Evolutionary conservation across 1,284 basidiomycete genomes (phyloP), one percentile per base, ranked within the genome.

Genomic region (Heterobasidion occidentale): DNA sequence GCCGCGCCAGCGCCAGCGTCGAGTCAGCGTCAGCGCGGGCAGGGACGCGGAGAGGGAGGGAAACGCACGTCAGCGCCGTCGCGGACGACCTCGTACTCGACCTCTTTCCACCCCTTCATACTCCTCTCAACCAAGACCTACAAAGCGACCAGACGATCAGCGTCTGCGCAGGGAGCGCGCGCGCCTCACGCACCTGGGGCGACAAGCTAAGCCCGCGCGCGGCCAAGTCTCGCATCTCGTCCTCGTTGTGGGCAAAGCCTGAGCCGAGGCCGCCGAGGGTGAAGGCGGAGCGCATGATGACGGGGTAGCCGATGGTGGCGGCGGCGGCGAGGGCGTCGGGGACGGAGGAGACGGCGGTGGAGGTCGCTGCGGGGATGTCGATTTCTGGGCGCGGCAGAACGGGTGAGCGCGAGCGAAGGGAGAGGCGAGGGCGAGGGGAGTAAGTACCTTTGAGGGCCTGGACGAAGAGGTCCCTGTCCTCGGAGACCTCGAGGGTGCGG

Each of bases 91-190:
- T 99, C 97, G 68, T 99, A 99, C 74, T 99, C 97, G 64, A 98
- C 82, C 77, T 99, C 97, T 71, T 99, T 99, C 97, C 97, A 99
- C 50, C 97, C 97, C 74, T 98, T 98, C 86, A 99, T 91, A 66
- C 91, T 94, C 64, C 94, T 92, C 74, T 99, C 97, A 64, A 99
- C 95, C 56, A 99, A 81, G 51, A 99, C 93, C 50, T n/a, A n/a
- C n/a, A n/a, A n/a, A n/a, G n/a, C n/a, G n/a, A n/a, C n/a, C n/a
- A n/a, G n/a, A n/a, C n/a, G n/a, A n/a, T 27, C 27, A 27, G 27
- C 27, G 27, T 3, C 27, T 27, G 19, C 19, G 19, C 19, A 19
- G 19, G 1, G 19, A 1, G 19, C 19, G 19, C 19, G 19, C 19
- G 19, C 19, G 19, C 19, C 19, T 19, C 7, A 54, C 46, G 20